Percentiles rank a stretch among this genome's conserved stretches.
Conservation (phyloP, 495 filamentous ascomycete genomes). For the Evansstolkia leycettana region DNA sequence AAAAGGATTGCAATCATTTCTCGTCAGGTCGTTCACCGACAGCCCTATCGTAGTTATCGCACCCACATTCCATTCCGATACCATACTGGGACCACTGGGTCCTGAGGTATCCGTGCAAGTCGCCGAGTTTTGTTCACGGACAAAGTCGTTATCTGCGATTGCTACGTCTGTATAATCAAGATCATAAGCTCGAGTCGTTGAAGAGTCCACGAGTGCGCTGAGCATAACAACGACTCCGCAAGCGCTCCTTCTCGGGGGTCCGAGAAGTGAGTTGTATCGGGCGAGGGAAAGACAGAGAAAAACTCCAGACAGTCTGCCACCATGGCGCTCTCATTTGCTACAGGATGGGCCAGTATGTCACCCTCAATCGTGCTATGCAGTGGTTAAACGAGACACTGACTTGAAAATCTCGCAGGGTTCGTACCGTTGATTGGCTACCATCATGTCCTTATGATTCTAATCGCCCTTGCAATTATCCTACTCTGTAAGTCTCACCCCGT, state of each 20-base stretch:
- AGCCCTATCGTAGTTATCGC: too few relatives aligned
- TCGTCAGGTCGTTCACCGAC: too few relatives aligned
- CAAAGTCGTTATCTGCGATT: too few relatives aligned
- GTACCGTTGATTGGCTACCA: slow-evolving; percentile 96
- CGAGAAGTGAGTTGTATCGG: slow-evolving; percentile 29
- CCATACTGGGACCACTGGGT: too few relatives aligned
- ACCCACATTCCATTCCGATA: too few relatives aligned
- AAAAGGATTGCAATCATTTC: too few relatives aligned
- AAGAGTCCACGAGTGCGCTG: slow-evolving; percentile 1
- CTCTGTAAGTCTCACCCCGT: slow-evolving; percentile 54
- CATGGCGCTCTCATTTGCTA: slow-evolving; percentile 18
- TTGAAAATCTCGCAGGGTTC: slow-evolving; percentile 44
- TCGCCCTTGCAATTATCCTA: slow-evolving; percentile 86
- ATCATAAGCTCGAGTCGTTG: too few relatives aligned
- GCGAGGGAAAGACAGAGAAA: slow-evolving; percentile 6
- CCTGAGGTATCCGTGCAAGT: too few relatives aligned
- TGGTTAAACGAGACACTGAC: too few relatives aligned
- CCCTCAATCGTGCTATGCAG: too few relatives aligned
- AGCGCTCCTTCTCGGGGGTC: slow-evolving; percentile 35
- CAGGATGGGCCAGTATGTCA: slow-evolving; percentile 23
- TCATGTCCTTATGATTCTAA: slow-evolving; percentile 96
- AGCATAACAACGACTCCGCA: neutral
- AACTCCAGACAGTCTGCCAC: slow-evolving; percentile 2
- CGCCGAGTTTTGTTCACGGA: neutral
- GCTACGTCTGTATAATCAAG: too few relatives aligned